phyloP scores from a whole-genome alignment of 768 basidiomycete species.

The Coprinellus aureogranulatus region DNA sequence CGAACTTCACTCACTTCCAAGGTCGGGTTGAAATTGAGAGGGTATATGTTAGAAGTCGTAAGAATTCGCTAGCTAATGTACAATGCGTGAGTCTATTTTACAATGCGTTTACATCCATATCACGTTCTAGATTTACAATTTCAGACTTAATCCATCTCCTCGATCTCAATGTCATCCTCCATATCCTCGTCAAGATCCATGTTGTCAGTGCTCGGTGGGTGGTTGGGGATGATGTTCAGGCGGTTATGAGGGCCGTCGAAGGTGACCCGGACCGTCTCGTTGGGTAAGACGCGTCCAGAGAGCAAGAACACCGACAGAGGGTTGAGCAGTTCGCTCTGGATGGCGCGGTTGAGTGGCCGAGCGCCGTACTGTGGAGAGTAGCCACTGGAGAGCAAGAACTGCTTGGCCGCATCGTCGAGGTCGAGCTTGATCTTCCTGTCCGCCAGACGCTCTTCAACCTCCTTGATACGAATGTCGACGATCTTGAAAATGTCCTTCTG shows the following conservation, averaged over 20 bases:
- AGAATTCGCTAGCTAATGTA: constrained; percentile 15
- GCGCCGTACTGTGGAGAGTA: constrained; percentile 88
- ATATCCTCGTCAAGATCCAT: constrained; percentile 59
- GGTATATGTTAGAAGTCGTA: background rate
- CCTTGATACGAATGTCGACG: constrained; percentile 83
- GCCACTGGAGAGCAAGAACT: constrained; percentile 70
- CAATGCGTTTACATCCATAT: no score
- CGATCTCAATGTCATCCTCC: constrained; percentile 58
- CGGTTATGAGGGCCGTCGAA: constrained; percentile 84
- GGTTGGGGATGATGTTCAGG: constrained; percentile 78
- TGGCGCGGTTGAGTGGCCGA: constrained; percentile 85
- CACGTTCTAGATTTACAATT: no score
- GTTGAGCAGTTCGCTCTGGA: constrained; percentile 90
- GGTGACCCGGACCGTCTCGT: constrained; percentile 69
- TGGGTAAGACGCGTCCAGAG: constrained; percentile 77
- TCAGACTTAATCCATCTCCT: constrained; percentile 55
- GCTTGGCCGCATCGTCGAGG: constrained; percentile 72
- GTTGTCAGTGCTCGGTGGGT: constrained; percentile 51
- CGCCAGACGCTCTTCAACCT: constrained; percentile 78
- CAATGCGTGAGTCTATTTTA: constrained; percentile 22
- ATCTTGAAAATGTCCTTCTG: constrained; percentile 75
- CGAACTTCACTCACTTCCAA: no score
- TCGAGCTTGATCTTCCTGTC: constrained; percentile 79
- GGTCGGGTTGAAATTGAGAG: background rate
- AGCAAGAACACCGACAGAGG: constrained; percentile 85